Percentiles rank a stretch among this genome's conserved stretches.
Evolutionary conservation across 78 protist species (phyloP).

Genomic region (Protostelium mycophagum): DNA sequence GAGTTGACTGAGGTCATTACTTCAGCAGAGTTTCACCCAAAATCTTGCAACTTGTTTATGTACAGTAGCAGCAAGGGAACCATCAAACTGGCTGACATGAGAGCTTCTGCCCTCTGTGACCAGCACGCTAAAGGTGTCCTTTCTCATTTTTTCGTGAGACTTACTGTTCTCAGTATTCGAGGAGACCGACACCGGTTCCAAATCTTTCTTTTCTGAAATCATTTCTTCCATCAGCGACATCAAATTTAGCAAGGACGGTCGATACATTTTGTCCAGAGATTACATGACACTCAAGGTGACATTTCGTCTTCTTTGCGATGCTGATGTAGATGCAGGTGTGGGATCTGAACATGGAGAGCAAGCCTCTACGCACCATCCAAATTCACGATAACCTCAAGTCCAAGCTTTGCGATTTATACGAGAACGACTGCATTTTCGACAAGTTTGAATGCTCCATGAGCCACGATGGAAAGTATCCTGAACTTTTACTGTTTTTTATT

Average conservation of each 20-base stretch:
- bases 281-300: conserved; percentile 81
- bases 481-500: not conserved
- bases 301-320: too few relatives aligned
- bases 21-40: conserved; percentile 81
- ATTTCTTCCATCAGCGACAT: conserved; percentile 71
- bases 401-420: conserved; percentile 80
- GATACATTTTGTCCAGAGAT: conserved; percentile 81
- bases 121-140: conserved; percentile 26
- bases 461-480: conserved; percentile 34
- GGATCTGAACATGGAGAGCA: conserved; percentile 74
- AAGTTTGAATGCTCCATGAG: conserved; percentile 70
- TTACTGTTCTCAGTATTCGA: conserved; percentile 33
- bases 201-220: conserved; percentile 80
- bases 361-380: conserved; percentile 69
- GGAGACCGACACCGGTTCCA: conserved; percentile 44
- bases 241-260: conserved; percentile 63
- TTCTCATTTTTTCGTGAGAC: not conserved
- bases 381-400: conserved; percentile 72
- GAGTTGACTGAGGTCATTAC: conserved; percentile 93
- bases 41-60: conserved; percentile 38
- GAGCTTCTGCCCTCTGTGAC: conserved; percentile 66
- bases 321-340: too few relatives aligned
- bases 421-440: conserved; percentile 86
- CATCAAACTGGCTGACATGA: conserved; percentile 58
- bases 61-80: conserved; percentile 66